Percentiles rank a stretch among this genome's conserved stretches.
These are phyloP conservation scores for Phyllosticta citribraziliensis DNA, from an alignment of 2,329 filamentous ascomycete genomes.

Conservation along the genomic window DNA sequence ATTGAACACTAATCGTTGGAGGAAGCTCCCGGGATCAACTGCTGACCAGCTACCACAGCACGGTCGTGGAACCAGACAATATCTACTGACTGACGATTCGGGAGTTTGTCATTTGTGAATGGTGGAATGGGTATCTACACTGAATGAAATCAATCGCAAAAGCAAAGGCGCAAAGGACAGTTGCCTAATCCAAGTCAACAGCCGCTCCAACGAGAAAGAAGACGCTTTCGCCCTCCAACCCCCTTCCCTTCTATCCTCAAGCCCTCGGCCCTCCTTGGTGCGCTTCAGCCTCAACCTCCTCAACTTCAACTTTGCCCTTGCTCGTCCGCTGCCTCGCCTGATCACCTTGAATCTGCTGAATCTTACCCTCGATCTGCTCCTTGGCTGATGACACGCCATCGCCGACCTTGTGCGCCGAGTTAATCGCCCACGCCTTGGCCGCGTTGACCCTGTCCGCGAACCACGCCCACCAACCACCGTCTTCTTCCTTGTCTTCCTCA, in stretches of 20 bases:
- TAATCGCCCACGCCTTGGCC: constrained; percentile 23
- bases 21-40: too few relatives aligned
- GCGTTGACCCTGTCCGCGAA: constrained; percentile 26
- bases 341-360: neutral
- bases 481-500: constrained; percentile 9
- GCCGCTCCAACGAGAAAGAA: neutral
- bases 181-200: neutral
- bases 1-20: too few relatives aligned
- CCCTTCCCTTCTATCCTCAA: neutral
- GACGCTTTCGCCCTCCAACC: too few relatives aligned
- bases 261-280: neutral
- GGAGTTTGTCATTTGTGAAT: neutral
- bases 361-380: neutral
- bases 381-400: constrained; percentile 5
- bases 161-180: neutral
- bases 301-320: neutral
- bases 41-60: too few relatives aligned
- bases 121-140: neutral
- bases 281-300: neutral
- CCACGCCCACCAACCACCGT: constrained; percentile 27
- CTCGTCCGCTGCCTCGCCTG: neutral
- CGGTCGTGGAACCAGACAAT: too few relatives aligned
- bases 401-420: constrained; percentile 1
- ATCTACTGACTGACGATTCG: too few relatives aligned
- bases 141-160: neutral